phyloP scores from a whole-genome alignment of 192 early-diverging fungal genomes.

The Piromyces sp. region DNA sequence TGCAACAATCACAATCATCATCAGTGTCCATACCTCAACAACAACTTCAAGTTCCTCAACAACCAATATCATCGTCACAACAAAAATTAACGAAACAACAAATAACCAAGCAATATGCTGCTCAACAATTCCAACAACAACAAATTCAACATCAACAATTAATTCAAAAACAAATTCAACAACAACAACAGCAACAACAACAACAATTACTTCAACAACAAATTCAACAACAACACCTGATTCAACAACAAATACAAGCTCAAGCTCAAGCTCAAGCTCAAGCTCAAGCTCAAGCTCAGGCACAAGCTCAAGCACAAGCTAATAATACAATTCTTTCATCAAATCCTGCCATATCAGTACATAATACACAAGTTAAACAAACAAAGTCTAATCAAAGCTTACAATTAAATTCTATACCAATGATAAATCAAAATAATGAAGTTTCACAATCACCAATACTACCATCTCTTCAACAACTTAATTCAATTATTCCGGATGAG shows the following conservation, averaged over 20 bases:
- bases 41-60: no score
- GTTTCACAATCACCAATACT: no score
- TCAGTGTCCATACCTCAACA: no score
- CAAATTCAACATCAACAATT: background rate
- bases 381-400: background rate
- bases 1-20: no score
- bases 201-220: background rate
- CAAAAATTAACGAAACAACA: no score
- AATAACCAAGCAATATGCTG: no score
- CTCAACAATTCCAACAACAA: background rate
- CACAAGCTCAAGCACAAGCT: no score
- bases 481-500: no score
- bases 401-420: no score
- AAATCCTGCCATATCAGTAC: background rate
- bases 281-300: background rate
- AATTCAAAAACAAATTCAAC: background rate
- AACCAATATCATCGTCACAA: no score
- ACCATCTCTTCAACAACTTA: no score
- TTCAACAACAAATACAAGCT: background rate
- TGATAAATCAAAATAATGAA: no score
- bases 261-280: background rate
- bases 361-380: background rate
- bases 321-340: background rate
- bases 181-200: background rate
- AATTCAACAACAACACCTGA: background rate